These are phyloP conservation scores for Linum lewisii DNA, from an alignment of 345 rosid species.

Conservation along the genomic window DNA sequence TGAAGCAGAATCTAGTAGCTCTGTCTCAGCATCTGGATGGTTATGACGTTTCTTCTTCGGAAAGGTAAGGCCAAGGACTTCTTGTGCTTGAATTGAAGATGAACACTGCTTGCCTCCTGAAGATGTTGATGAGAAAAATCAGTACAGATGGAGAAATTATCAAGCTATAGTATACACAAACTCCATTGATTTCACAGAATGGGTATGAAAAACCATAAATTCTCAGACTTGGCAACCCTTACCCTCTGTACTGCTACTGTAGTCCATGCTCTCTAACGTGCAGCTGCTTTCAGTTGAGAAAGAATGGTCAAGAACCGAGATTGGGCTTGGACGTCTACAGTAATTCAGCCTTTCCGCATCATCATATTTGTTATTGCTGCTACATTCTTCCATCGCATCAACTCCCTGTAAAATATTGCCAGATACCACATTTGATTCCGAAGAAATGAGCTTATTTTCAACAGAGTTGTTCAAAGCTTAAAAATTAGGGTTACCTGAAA, in stretches of 20 bases:
- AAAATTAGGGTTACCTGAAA: conserved; percentile 38
- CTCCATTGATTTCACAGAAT: too few relatives aligned
- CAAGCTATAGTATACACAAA: too few relatives aligned
- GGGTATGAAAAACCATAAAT: background rate
- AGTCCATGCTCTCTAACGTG: conserved; percentile 47
- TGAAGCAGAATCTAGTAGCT: conserved; percentile 64
- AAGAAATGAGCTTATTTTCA: background rate
- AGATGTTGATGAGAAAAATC: background rate
- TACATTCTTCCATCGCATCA: conserved; percentile 40
- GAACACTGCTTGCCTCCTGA: conserved; percentile 48
- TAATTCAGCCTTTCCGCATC: conserved; percentile 28
- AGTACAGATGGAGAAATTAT: background rate
- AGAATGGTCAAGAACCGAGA: conserved; percentile 52
- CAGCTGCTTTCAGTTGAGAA: conserved; percentile 56
- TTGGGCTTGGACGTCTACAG: conserved; percentile 54
- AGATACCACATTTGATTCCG: conserved; percentile 9
- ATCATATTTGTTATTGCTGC: conserved; percentile 15
- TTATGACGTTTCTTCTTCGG: conserved; percentile 21
- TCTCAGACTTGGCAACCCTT: conserved; percentile 7
- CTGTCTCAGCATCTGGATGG: conserved; percentile 38
- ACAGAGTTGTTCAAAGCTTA: background rate
- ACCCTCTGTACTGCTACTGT: conserved; percentile 38
- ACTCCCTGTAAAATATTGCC: conserved; percentile 29
- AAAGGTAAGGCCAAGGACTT: conserved; percentile 31
- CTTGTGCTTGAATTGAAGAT: conserved; percentile 40